Base-by-base conservation (phyloP, 495 filamentous ascomycete species). In the Aeminium ludgeri region DNA sequence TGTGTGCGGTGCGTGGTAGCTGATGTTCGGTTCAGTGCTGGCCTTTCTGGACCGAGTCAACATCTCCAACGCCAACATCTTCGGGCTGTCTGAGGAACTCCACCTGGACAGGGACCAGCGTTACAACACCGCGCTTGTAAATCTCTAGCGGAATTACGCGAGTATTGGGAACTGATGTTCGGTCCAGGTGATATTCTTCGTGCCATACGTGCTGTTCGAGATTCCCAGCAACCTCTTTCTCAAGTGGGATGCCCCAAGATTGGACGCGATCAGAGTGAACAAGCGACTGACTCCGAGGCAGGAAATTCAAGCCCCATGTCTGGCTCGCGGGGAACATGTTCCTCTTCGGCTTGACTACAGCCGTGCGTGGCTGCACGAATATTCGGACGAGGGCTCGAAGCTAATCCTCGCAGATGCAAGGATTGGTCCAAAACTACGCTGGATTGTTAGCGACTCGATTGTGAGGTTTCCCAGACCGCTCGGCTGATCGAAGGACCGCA, bases 141-240 rank as follows among this genome's bases (percentile, higher is more conserved):
- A 92, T 48, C 93, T 95, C 68, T 97, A 25, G 23, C 23, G 23
- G 4, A 25, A 25, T 25, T n/a, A n/a, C n/a, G n/a, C n/a, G n/a
- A n/a, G n/a, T n/a, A n/a, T n/a, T n/a, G n/a, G n/a, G n/a, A n/a
- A n/a, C n/a, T n/a, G n/a, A n/a, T n/a, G n/a, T n/a, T n/a, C n/a
- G n/a, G n/a, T n/a, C n/a, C n/a, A n/a, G n/a, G n/a, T n/a, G n/a
- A n/a, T n/a, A n/a, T n/a, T n/a, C n/a, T n/a, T n/a, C n/a, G n/a
- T n/a, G 46, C 46, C 86, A 36, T 79, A 93, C 55, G 69, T 92
- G 47, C 47, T 87, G 34, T 78, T 78, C 49, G 86, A 82, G 57
- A 89, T 96, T 37, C 89, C 87, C 2, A 84, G 80, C 36, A 96
- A 96, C 53, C 73, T 93, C 39, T 53, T 91, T 13, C 63, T 96